Conservation (phyloP, 179 eudicot species). For the Beta lomatogona region DNA sequence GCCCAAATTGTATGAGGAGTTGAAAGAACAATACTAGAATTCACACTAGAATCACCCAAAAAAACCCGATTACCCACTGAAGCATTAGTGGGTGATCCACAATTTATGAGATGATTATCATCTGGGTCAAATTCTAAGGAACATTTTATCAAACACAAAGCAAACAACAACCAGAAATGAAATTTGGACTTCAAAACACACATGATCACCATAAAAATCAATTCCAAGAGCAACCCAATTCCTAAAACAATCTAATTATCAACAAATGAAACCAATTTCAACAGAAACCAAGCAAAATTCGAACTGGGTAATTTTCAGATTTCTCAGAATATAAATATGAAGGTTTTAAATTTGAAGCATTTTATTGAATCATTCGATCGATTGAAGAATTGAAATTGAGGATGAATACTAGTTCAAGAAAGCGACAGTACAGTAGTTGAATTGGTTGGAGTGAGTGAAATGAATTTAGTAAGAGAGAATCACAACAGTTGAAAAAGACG, state of each 20-base stretch:
- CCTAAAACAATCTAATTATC: background rate
- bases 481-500: constrained; percentile 8
- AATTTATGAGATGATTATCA: constrained; percentile 31
- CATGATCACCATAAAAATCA: constrained; percentile 15
- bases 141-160: constrained; percentile 29
- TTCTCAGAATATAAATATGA: background rate
- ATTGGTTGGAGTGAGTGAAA: background rate
- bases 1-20: constrained; percentile 30
- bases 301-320: background rate
- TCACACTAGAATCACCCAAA: constrained; percentile 24
- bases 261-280: background rate
- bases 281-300: background rate
- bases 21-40: constrained; percentile 32
- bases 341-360: background rate
- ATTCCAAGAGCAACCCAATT: background rate
- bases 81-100: constrained; percentile 30
- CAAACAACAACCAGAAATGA: constrained; percentile 26
- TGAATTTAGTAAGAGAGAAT: constrained; percentile 6
- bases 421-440: background rate
- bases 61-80: constrained; percentile 25
- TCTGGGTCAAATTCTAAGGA: constrained; percentile 36
- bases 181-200: background rate
- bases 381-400: background rate
- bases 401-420: background rate
- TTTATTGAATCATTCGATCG: background rate